Base-by-base conservation (phyloP, 257 asterid species). In the Craterostigma plantagineum region DNA sequence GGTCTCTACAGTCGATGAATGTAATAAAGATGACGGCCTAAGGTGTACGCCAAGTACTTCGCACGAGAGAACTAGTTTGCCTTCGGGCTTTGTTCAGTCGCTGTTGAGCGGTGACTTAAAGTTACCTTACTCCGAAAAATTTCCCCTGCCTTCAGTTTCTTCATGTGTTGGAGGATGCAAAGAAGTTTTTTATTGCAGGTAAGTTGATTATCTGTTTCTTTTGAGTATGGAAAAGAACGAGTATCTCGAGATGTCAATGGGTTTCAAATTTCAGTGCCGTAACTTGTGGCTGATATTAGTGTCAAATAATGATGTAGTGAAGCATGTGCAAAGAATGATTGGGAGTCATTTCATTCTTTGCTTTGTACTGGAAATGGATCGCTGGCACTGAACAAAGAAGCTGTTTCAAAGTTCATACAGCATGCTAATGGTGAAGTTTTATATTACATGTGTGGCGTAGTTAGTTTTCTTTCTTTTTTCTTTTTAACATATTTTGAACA, bases 161-260 rank as follows among this genome's bases (percentile, higher is more conserved):
- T 62, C 87, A 6, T 83, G 99, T 53, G 49, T 45, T 4, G 99
- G 95, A 35, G 84, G 76, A 40, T 90, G 99, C 67, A 43, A 55
- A 56, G 99, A 90, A 61, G 72, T 73, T 33, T 75, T 48, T 57
- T 90, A 90, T 66, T 90, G 99, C 81, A 83, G 98, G 98, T 82
- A 51, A 11, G 14, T 10, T 36, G 14, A 14, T 2, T 11, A 3
- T 41, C 10, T 9, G 16, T 41, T 8, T 41, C 45, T 23, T 23
- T 23, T 41, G 45, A 41, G 4, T 41, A 8, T 15, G 8, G 3
- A 12, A n/a, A 41, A 8, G 45, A 9, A 41, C 2, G 30, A 23
- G 30, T 23, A 6, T 2, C 30, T 23, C 6, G 30, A 23, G 30
- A 23, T 23, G 2, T 23, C 30, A 23, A 23, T 23, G 30, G 30